phyloP scores from a whole-genome alignment of 768 basidiomycete species.

The Clavaria fumosa region DNA sequence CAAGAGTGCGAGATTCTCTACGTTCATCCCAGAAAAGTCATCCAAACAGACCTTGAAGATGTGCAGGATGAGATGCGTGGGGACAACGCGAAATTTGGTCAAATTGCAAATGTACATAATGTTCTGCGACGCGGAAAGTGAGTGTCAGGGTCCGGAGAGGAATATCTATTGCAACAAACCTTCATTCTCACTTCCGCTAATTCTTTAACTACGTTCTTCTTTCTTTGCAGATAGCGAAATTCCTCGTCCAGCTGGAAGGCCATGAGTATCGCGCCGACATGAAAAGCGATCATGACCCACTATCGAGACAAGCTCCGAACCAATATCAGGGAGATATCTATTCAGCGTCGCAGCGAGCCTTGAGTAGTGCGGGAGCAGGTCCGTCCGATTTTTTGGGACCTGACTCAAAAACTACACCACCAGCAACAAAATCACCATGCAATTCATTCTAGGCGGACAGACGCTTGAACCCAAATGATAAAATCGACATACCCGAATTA shows the following conservation, averaged over 20 bases:
- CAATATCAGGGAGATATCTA: constrained; percentile 89
- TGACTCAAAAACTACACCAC: constrained; percentile 60
- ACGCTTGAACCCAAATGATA: too few relatives aligned
- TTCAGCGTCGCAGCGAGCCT: constrained; percentile 78
- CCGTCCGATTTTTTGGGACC: constrained; percentile 76
- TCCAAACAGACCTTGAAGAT: constrained; percentile 96
- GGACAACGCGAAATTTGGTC: constrained; percentile 92
- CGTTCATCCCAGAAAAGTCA: constrained; percentile 83
- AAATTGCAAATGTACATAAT: constrained; percentile 76
- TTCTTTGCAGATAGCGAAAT: constrained; percentile 86
- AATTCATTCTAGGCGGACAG: not conserved
- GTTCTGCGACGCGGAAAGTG: constrained; percentile 37
- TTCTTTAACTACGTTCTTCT: constrained; percentile 87
- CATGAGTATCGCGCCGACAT: constrained; percentile 2
- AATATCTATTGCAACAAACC: constrained; percentile 26
- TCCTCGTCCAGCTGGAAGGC: constrained; percentile 77
- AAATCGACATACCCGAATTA: constrained; percentile 89
- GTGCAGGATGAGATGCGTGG: constrained; percentile 82
- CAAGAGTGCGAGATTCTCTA: constrained; percentile 84
- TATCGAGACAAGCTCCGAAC: constrained; percentile 60
- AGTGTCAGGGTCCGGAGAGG: constrained; percentile 1
- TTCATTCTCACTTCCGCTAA: constrained; percentile 73
- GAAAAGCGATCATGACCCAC: constrained; percentile 32
- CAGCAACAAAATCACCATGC: constrained; percentile 7
- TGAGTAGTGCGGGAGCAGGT: constrained; percentile 87